phyloP scores from a whole-genome alignment of 2,329 filamentous ascomycete genomes.

The Lojkania enalia region DNA sequence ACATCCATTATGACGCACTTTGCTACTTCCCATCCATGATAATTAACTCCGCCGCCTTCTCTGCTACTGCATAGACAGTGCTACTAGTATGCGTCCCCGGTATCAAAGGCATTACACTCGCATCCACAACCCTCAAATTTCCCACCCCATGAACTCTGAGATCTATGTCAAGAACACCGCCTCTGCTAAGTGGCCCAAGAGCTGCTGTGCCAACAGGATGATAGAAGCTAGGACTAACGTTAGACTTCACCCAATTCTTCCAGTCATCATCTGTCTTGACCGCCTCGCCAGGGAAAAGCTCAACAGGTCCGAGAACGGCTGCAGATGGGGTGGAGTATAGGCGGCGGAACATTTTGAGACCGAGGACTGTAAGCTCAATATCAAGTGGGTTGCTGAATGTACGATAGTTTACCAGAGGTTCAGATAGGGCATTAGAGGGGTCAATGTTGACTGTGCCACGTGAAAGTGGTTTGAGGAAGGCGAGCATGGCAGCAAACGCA shows the following conservation, averaged over 20 bases:
- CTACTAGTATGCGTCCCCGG: constrained; percentile 20
- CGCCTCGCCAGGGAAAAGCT: constrained; percentile 15
- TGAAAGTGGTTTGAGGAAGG: constrained; percentile 21
- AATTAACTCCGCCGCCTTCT: constrained; percentile 27
- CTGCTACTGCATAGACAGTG: constrained; percentile 25
- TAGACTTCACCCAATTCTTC: constrained; percentile 13
- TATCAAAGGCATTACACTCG: constrained; percentile 24
- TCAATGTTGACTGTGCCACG: constrained; percentile 25
- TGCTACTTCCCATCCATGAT: constrained; percentile 4
- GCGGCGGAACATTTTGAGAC: constrained; percentile 14
- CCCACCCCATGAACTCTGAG: constrained; percentile 27
- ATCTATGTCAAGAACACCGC: constrained; percentile 24
- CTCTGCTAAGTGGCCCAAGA: constrained; percentile 19
- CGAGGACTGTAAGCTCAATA: constrained; percentile 8
- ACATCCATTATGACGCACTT: no score
- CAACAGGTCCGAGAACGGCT: constrained; percentile 14
- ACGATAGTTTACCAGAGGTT: constrained; percentile 22
- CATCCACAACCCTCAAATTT: constrained; percentile 26
- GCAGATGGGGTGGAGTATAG: constrained; percentile 13
- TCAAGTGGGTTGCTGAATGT: constrained; percentile 24
- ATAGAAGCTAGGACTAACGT: constrained; percentile 16
- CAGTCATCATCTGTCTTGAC: constrained; percentile 17
- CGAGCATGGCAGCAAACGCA: constrained; percentile 4
- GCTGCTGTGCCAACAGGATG: constrained; percentile 24
- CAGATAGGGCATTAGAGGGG: constrained; percentile 23